Conservation (phyloP, 1,284 basidiomycete genomes). For the Moesziomyces sp. region DNA sequence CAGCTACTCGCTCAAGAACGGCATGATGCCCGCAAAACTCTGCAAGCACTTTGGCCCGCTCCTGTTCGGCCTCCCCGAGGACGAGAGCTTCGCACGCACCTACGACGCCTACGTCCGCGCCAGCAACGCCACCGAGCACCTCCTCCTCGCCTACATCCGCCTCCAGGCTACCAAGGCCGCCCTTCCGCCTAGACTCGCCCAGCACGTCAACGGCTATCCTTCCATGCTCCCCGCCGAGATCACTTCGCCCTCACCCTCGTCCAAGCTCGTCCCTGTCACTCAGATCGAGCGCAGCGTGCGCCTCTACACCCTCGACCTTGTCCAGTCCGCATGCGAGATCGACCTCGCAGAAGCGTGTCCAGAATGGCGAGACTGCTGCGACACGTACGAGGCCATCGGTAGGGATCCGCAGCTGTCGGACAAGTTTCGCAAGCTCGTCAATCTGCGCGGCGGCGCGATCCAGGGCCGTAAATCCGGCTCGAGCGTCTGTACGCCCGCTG, state of each 20-base stretch:
- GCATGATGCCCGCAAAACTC: slow-evolving; percentile 64
- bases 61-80: slow-evolving; percentile 65
- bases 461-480: slow-evolving; percentile 27
- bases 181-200: slow-evolving; percentile 55
- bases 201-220: slow-evolving; percentile 61
- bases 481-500: slow-evolving; percentile 1
- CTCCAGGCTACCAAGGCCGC: slow-evolving; percentile 39
- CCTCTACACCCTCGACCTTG: slow-evolving; percentile 60
- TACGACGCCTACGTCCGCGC: slow-evolving; percentile 62
- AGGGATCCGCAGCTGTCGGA: slow-evolving; percentile 61
- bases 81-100: slow-evolving; percentile 63
- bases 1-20: slow-evolving; percentile 64
- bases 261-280: slow-evolving; percentile 58
- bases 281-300: slow-evolving; percentile 61
- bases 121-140: slow-evolving; percentile 64
- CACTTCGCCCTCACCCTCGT: slow-evolving; percentile 29
- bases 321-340: slow-evolving; percentile 57
- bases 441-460: slow-evolving; percentile 41
- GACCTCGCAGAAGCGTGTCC: slow-evolving; percentile 38
- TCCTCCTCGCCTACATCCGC: slow-evolving; percentile 64
- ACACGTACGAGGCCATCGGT: slow-evolving; percentile 31
- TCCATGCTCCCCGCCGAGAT: slow-evolving; percentile 54
- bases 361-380: slow-evolving; percentile 56
- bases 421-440: slow-evolving; percentile 62
- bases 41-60: slow-evolving; percentile 59